Percentiles rank a stretch among this genome's conserved stretches.
Evolutionary conservation across 2,329 filamentous ascomycete genomes (phyloP).

Genomic region (Chrysoporthe cubensis): DNA sequence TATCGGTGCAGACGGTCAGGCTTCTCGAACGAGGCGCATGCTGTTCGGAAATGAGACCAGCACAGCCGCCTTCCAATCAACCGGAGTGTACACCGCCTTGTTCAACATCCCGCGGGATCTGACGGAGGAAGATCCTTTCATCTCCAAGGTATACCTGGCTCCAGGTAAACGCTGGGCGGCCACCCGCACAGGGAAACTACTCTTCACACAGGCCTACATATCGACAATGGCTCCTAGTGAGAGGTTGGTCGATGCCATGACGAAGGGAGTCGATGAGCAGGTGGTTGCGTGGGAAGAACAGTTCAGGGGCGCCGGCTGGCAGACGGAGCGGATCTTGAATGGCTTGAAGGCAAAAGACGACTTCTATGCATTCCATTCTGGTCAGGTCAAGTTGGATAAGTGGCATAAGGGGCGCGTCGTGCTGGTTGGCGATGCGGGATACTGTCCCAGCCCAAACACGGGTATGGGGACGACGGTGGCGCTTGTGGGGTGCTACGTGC

Average conservation of each 20-base stretch:
- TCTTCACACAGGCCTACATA: background rate
- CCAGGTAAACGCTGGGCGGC: background rate
- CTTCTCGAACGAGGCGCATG: slow-evolving; percentile 49
- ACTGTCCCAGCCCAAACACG: slow-evolving; percentile 39
- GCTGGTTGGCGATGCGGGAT: slow-evolving; percentile 25
- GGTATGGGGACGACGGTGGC: slow-evolving; percentile 39
- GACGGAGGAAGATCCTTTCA: background rate
- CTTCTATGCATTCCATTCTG: slow-evolving; percentile 48
- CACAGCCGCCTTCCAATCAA: background rate
- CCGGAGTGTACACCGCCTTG: background rate
- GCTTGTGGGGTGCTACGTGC: slow-evolving; percentile 42
- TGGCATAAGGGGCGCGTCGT: slow-evolving; percentile 16
- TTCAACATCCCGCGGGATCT: background rate
- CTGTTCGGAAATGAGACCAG: slow-evolving; percentile 38
- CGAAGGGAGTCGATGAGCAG: slow-evolving; percentile 34
- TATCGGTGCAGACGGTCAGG: slow-evolving; percentile 57
- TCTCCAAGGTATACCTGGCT: background rate
- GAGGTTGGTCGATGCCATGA: slow-evolving; percentile 29
- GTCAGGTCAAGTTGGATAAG: slow-evolving; percentile 41
- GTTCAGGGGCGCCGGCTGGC: slow-evolving; percentile 43
- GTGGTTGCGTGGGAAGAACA: slow-evolving; percentile 34
- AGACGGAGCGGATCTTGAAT: slow-evolving; percentile 40
- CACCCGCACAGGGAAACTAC: background rate
- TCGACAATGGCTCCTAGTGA: slow-evolving; percentile 15
- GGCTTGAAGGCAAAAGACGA: slow-evolving; percentile 45